Base-by-base conservation (phyloP, 2,329 filamentous ascomycete species). In the Alternaria novae-zelandiae region DNA sequence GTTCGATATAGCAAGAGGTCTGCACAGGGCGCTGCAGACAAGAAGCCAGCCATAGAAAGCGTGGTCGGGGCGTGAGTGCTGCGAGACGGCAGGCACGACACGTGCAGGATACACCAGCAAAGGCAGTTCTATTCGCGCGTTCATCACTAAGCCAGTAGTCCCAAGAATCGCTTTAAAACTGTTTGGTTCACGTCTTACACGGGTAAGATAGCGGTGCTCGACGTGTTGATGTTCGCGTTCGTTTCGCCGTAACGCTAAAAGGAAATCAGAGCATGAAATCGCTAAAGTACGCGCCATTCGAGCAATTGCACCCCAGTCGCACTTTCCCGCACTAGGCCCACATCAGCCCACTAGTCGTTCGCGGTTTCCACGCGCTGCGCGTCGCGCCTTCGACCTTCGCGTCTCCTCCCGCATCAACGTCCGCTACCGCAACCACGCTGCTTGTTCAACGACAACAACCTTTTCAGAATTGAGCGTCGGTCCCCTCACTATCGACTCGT, bases 311-410 rank as follows among this genome's bases (percentile, higher is more conserved):
- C 20, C 36, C 36, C 50, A 30, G 21, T 51, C 54, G 12, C 32
- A 54, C 28, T 58, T 45, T 13, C 28, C 32, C 32, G 15, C 55
- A 32, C 56, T 58, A 53, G 20, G 20, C 49, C 49, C 49, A 21
- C 49, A 32, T 23, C 12, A 72, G 67, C 47, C 47, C 36, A 41
- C 47, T 43, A 62, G 60, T 20, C 53, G 54, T 56, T 17, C 70
- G 68, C 65, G 63, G 58, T 49, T 55, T 56, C 56, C 63, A 70
- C 73, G 46, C 60, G 58, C 51, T 41, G 53, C 75, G 74, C 75
- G 74, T 74, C 70, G 69, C 65, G 59, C 65, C 67, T 68, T 59
- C 65, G 69, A 53, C 61, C 55, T 64, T 69, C 73, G 72, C 73
- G 74, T 72, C 63, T 57, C 57, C 60, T 65, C 56, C 57, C 63